Percentiles rank a stretch among this genome's conserved stretches.
Evolutionary conservation across 2,329 filamentous ascomycete genomes (phyloP).

Genomic region (Pseudohalonectria lignicola): DNA sequence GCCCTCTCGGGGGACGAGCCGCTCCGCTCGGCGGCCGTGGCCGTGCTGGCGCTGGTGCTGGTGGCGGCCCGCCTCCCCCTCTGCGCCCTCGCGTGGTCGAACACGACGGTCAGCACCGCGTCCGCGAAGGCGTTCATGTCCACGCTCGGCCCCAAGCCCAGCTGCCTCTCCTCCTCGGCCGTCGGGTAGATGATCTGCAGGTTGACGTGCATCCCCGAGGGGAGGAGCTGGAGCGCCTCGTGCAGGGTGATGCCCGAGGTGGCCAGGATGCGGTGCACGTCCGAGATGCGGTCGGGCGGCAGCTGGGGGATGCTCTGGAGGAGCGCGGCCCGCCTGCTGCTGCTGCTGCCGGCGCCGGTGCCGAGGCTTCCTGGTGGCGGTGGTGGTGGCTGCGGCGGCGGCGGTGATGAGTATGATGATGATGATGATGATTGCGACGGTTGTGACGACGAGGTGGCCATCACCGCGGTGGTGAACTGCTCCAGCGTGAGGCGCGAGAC

Average conservation of each 20-base stretch:
- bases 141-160: conserved; percentile 61
- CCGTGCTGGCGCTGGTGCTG: too few relatives aligned
- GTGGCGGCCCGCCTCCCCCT: too few relatives aligned
- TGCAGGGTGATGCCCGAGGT: conserved; percentile 69
- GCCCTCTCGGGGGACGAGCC: neutral
- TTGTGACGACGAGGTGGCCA: conserved; percentile 24
- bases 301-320: conserved; percentile 31
- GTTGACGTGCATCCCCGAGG: conserved; percentile 74
- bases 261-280: conserved; percentile 62
- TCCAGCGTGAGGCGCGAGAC: conserved; percentile 67
- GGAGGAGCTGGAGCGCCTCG: conserved; percentile 65
- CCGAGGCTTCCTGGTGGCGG: neutral
- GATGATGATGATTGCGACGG: neutral
- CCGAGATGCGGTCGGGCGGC: conserved; percentile 43
- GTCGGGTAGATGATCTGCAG: conserved; percentile 87
- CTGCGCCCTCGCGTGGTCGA: conserved; percentile 72
- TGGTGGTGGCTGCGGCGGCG: neutral
- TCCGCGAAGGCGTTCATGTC: conserved; percentile 86
- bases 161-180: conserved; percentile 54
- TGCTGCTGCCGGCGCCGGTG: neutral
- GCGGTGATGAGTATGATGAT: neutral
- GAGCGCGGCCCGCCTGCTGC: conserved; percentile 19
- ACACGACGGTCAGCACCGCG: conserved; percentile 71
- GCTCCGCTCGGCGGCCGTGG: too few relatives aligned
- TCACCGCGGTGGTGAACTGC: conserved; percentile 48